These are phyloP conservation scores for Candida maris DNA, from an alignment of 805 yeast species.

Conservation along the genomic window DNA sequence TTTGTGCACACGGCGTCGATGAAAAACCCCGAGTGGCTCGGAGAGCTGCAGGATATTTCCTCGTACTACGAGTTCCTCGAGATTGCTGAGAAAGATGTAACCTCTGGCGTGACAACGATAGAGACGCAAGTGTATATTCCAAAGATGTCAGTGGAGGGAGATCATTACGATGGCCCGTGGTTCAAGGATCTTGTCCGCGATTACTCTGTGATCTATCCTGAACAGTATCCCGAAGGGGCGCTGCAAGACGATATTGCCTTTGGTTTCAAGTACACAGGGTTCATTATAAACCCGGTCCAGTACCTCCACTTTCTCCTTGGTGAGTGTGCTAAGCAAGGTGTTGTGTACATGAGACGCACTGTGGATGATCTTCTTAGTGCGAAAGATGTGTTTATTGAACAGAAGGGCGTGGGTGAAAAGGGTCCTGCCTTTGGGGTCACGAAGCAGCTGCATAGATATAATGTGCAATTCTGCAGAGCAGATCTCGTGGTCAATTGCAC, in stretches of 20 bases:
- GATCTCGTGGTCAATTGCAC: conserved; percentile 50
- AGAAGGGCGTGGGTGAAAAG: conserved; percentile 3
- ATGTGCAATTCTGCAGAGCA: conserved; percentile 30
- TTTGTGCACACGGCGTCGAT: conserved; percentile 40
- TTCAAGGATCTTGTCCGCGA: conserved; percentile 35
- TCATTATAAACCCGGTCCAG: conserved; percentile 57
- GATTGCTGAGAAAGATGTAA: conserved; percentile 37
- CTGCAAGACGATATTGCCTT: conserved; percentile 31
- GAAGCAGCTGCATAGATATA: conserved; percentile 4
- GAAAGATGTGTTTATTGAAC: conserved; percentile 15
- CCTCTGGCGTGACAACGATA: conserved; percentile 35
- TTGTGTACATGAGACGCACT: conserved; percentile 39
- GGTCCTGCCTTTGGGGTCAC: conserved; percentile 22
- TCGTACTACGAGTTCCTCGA: conserved; percentile 36
- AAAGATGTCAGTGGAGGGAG: conserved; percentile 21
- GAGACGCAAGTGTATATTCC: conserved; percentile 30
- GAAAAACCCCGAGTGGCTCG: conserved; percentile 26
- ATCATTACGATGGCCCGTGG: conserved; percentile 37
- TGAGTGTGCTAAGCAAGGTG: conserved; percentile 45
- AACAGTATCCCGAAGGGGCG: conserved; percentile 30
- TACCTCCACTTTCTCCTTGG: conserved; percentile 51
- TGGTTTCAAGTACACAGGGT: conserved; percentile 54
- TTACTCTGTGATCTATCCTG: conserved; percentile 27
- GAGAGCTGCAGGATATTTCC: conserved; percentile 33
- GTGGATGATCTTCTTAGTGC: conserved; percentile 36